Conservation (phyloP, 139 green algal species). For the Nannochloris sp. region DNA sequence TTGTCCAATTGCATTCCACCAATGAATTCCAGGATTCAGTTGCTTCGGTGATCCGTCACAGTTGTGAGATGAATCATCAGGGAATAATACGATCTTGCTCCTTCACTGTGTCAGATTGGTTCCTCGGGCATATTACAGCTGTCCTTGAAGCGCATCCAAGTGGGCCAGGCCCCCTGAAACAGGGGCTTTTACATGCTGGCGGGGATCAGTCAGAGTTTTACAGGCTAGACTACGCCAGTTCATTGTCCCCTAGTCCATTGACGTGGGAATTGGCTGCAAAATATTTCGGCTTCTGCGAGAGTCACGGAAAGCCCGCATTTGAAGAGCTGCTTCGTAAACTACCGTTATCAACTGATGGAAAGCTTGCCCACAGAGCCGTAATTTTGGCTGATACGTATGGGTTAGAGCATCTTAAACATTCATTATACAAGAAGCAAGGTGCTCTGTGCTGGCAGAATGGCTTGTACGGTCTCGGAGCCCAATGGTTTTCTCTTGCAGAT, state of each 20-base stretch:
- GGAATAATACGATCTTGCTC: constrained; percentile 23
- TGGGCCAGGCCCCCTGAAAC: constrained; percentile 14
- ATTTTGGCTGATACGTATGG: constrained; percentile 25
- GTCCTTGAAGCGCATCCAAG: constrained; percentile 35
- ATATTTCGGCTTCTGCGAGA: constrained; percentile 62
- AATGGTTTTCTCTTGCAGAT: not conserved
- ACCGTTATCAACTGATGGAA: constrained; percentile 30
- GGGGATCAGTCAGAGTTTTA: constrained; percentile 33
- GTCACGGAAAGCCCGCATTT: constrained; percentile 41
- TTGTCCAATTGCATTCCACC: not conserved
- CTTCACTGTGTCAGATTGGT: constrained; percentile 33
- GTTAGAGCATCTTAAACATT: constrained; percentile 16
- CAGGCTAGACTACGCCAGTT: constrained; percentile 35
- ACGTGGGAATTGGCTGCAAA: constrained; percentile 42
- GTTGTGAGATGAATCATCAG: constrained; percentile 30
- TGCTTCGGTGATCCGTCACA: constrained; percentile 12
- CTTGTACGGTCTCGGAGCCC: not conserved
- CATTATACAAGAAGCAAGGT: constrained; percentile 25
- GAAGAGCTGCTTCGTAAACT: constrained; percentile 41
- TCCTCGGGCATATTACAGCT: constrained; percentile 54
- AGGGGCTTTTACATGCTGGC: constrained; percentile 17
- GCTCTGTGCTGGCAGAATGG: constrained; percentile 26
- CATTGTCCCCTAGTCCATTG: constrained; percentile 21
- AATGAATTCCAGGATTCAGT: constrained; percentile 23
- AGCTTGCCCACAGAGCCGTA: constrained; percentile 26